Evolutionary conservation across 768 basidiomycete genomes (phyloP), one percentile per base, ranked within the genome.

Genomic region (Leccinum rimulosum): DNA sequence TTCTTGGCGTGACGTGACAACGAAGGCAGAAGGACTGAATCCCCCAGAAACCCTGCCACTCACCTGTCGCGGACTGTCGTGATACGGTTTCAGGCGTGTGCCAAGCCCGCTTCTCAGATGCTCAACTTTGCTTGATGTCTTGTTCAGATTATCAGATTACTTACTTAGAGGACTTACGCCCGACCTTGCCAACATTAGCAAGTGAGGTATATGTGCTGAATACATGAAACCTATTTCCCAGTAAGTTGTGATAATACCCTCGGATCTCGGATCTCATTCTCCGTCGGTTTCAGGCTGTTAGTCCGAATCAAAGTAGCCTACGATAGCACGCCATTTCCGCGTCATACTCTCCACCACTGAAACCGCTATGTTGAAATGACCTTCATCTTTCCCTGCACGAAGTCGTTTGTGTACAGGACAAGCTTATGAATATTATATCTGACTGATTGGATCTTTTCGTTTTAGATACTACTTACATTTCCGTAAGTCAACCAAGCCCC

Each of bases 101-200:
- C 54, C 11, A 28, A 30, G 25, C 17, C 27, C 12, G 25, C 19
- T 25, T 28, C 48, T 3, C 28, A 33, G 9, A 25, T 14, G 48
- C 25, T 2, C 28, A 19, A 9, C 22, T 14, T 3, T 6, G 15
- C 35, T 28, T 53, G 50, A 69, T 31, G 15, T 45, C 30, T 17
- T 43, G n/a, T 47, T 52, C 48, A 79, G 88, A 58, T 27, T 27
- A 27, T 85, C 90, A 30, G 90, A 92, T 72, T 93, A 93, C 68
- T 77, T 94, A 12, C 87, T 90, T 68, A 79, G 89, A 59, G 89
- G 87, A 1, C 70, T 93, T 35, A 93, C 92, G 0, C 91, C 92
- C 0, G 84, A 94, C 70, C 75, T 94, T 15, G 76, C 88, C 48
- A 80, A 83, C 59, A 85, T 92, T 58, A 87, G 88, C 70, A 84